Evolutionary conservation across 352 stramenopile species (phyloP).

Genomic region (Pelagophyceae sp.): DNA sequence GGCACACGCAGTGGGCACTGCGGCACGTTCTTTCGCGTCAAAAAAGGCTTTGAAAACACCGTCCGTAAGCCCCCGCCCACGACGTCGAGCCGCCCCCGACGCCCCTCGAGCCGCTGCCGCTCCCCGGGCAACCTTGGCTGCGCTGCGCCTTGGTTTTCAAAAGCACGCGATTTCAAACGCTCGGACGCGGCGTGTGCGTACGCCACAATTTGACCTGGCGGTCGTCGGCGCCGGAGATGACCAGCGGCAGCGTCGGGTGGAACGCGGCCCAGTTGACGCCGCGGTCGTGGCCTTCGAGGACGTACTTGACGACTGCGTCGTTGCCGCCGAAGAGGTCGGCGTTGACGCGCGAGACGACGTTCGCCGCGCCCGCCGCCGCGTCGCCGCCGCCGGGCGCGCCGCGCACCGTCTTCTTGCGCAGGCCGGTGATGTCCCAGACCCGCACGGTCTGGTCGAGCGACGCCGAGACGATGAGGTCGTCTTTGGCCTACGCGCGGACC

Average conservation of each 20-base stretch:
- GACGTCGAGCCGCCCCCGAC: no score
- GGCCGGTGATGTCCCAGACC: constrained; percentile 98
- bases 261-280: constrained; percentile 99
- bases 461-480: constrained; percentile 97
- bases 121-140: no score
- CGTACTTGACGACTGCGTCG: constrained; percentile 98
- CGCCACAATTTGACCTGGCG: constrained; percentile 97
- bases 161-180: no score
- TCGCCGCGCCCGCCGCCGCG: constrained; percentile 14
- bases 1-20: no score
- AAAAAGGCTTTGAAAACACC: no score
- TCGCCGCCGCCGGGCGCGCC: constrained; percentile 47
- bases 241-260: constrained; percentile 93
- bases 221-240: constrained; percentile 96
- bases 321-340: constrained; percentile 95
- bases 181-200: no score
- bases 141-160: no score
- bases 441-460: constrained; percentile 96
- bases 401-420: constrained; percentile 95
- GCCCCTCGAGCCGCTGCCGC: no score
- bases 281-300: constrained; percentile 97
- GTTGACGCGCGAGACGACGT: constrained; percentile 63
- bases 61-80: no score
- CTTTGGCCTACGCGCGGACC: no score
- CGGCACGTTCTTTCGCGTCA: no score